Conservation (phyloP, 345 rosid genomes). For the Brassica carinata region DNA sequence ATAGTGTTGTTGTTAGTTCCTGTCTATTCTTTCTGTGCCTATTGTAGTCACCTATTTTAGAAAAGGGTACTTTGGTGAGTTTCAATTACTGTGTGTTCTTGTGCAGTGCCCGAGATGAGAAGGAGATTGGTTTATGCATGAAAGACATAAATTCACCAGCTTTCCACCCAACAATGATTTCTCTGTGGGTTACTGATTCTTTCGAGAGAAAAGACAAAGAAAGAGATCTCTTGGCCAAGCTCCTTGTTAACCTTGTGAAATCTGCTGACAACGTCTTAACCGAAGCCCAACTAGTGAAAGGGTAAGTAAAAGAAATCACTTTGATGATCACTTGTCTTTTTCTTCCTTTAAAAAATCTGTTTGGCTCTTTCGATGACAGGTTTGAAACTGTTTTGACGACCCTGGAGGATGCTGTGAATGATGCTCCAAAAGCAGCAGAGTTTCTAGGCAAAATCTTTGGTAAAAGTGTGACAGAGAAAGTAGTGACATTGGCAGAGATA, state of each 20-base stretch:
- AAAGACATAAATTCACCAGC: slow-evolving; percentile 76
- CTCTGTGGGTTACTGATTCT: slow-evolving; percentile 90
- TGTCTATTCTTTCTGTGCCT: not conserved
- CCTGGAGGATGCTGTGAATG: slow-evolving; percentile 85
- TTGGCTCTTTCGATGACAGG: slow-evolving; percentile 41
- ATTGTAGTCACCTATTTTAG: not conserved
- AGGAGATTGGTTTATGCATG: slow-evolving; percentile 82
- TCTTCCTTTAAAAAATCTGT: not conserved
- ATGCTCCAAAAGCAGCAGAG: slow-evolving; percentile 91
- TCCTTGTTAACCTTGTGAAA: slow-evolving; percentile 67
- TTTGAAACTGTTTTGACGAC: slow-evolving; percentile 69
- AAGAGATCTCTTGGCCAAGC: slow-evolving; percentile 79
- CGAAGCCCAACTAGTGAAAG: slow-evolving; percentile 60
- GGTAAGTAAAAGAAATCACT: slow-evolving; percentile 50
- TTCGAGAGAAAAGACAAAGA: slow-evolving; percentile 94
- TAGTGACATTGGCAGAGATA: slow-evolving; percentile 56
- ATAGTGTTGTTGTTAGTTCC: not conserved
- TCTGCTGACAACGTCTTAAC: slow-evolving; percentile 54
- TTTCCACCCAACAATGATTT: slow-evolving; percentile 85
- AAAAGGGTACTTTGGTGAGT: slow-evolving; percentile 14
- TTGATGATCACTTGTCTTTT: not conserved
- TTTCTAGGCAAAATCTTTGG: slow-evolving; percentile 74
- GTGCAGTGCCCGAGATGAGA: slow-evolving; percentile 86
- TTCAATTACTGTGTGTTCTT: slow-evolving; percentile 15
- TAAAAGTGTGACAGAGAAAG: slow-evolving; percentile 53